A percentile compares a stretch with the other conserved stretches of the same genome.
Conservation (phyloP, 352 stramenopile genomes). For the Pythium aquatile region DNA sequence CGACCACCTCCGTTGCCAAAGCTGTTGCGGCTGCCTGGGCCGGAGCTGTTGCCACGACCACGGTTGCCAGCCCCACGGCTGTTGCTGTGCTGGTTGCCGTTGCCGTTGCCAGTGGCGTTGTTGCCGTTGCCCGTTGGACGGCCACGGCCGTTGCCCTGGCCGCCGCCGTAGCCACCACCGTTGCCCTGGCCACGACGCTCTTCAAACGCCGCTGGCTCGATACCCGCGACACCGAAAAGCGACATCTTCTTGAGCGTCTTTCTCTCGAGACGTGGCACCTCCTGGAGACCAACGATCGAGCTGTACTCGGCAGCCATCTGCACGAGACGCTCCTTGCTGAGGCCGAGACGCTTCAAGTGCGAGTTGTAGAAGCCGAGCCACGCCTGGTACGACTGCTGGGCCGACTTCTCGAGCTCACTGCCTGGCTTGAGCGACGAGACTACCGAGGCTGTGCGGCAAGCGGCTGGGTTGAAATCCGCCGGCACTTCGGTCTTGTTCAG, state of each 20-base stretch:
- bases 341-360: conserved; percentile 43
- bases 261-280: conserved; percentile 67
- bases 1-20: conserved; percentile 8
- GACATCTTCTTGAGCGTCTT: conserved; percentile 64
- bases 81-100: conserved; percentile 14
- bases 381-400: conserved; percentile 90
- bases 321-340: conserved; percentile 52
- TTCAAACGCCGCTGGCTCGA: conserved; percentile 30
- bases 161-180: conserved; percentile 21
- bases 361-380: conserved; percentile 96
- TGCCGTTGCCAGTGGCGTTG: conserved; percentile 12
- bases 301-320: conserved; percentile 47
- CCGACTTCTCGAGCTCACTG: conserved; percentile 71
- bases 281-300: conserved; percentile 35
- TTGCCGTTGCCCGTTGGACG: conserved; percentile 18
- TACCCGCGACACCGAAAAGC: conserved; percentile 61
- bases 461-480: conserved; percentile 17
- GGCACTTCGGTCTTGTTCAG: conserved; percentile 34
- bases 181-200: conserved; percentile 14
- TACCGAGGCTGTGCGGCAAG: conserved; percentile 26
- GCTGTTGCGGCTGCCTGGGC: conserved; percentile 11
- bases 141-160: conserved; percentile 15
- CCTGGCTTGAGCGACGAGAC: conserved; percentile 42
- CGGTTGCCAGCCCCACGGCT: conserved; percentile 19
- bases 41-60: conserved; percentile 23